A percentile compares a stretch with the other conserved stretches of the same genome.
Evolutionary conservation across 2,329 filamentous ascomycete genomes (phyloP).

Genomic region (Trichophaea hybrida): DNA sequence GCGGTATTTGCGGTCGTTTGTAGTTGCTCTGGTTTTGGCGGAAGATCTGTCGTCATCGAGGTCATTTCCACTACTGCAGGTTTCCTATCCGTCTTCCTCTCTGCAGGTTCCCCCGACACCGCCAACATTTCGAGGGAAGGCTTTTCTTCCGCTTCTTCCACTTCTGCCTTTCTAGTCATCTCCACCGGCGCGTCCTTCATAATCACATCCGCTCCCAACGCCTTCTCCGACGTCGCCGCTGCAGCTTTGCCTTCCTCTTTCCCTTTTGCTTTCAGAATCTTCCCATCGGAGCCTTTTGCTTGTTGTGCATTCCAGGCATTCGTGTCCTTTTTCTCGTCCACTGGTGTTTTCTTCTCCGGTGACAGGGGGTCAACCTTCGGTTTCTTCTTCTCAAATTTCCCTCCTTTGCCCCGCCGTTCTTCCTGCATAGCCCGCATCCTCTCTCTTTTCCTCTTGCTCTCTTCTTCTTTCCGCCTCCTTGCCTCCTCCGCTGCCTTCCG

Average conservation of each 20-base stretch:
- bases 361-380: neutral
- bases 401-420: neutral
- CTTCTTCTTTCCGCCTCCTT: neutral
- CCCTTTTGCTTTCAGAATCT: neutral
- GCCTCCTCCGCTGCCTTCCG: neutral
- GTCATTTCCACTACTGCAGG: too few relatives aligned
- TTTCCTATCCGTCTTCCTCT: too few relatives aligned
- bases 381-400: slow-evolving; percentile 4
- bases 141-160: too few relatives aligned
- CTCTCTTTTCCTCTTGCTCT: slow-evolving; percentile 1
- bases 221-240: neutral
- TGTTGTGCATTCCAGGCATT: neutral
- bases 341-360: neutral
- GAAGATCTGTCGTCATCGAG: too few relatives aligned
- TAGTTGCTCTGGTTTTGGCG: too few relatives aligned
- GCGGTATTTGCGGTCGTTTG: neutral
- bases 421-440: slow-evolving; percentile 3
- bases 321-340: neutral
- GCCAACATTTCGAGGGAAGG: too few relatives aligned
- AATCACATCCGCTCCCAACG: neutral
- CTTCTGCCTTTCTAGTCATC: too few relatives aligned
- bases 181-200: neutral
- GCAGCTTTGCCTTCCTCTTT: neutral
- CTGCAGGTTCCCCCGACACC: too few relatives aligned
- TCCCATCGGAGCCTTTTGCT: neutral